phyloP scores from a whole-genome alignment of 495 filamentous ascomycete species.

The Neurospora sp. region DNA sequence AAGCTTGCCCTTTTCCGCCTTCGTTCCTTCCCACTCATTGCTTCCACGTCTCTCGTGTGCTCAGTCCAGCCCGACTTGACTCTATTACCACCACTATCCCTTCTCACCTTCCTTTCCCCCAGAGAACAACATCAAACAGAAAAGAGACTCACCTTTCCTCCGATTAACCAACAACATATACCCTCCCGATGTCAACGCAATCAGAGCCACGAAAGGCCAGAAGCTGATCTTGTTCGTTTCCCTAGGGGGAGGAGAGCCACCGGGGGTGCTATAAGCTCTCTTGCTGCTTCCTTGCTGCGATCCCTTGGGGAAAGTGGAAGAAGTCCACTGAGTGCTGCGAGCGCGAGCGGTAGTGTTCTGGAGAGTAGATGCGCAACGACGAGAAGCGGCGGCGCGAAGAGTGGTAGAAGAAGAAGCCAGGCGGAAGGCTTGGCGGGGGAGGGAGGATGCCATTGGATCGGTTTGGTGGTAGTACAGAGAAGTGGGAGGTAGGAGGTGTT shows the following conservation, averaged over 20 bases:
- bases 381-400: conserved; percentile 3
- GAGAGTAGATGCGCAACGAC: background rate
- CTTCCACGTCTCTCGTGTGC: background rate
- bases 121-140: background rate
- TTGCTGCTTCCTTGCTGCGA: no score
- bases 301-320: background rate
- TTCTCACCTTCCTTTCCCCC: background rate
- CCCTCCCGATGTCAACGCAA: conserved; percentile 33
- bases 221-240: conserved; percentile 30
- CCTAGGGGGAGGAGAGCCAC: conserved; percentile 15
- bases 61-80: background rate
- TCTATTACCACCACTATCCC: background rate
- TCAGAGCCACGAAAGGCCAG: conserved; percentile 40
- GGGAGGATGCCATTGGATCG: background rate
- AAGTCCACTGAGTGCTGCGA: background rate
- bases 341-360: conserved; percentile 18
- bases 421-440: background rate
- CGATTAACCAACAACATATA: conserved; percentile 35
- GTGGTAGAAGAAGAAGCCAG: conserved; percentile 2
- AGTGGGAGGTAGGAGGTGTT: background rate
- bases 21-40: background rate
- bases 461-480: background rate
- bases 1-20: background rate
- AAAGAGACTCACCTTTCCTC: conserved; percentile 16
- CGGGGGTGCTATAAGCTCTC: conserved; percentile 3